Conservation (phyloP, 495 filamentous ascomycete species). For the Corynascus novoguineensis region DNA sequence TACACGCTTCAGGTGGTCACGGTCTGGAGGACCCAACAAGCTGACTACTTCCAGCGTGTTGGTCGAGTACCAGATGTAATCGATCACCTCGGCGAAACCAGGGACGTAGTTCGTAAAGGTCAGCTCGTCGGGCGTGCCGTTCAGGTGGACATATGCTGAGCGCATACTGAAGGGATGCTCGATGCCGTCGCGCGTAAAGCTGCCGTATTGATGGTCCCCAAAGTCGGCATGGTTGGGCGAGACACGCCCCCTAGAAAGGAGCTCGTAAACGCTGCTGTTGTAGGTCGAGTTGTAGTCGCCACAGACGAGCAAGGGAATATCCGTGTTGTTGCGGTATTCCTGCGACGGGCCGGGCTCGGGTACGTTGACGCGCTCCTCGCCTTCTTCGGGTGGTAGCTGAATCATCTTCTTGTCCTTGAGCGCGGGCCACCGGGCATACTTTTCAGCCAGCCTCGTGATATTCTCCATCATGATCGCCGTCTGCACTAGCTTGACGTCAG, state of each 20-base stretch:
- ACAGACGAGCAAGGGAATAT: slow-evolving; percentile 87
- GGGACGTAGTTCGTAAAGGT: slow-evolving; percentile 82
- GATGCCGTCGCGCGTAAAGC: slow-evolving; percentile 86
- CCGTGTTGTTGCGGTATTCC: slow-evolving; percentile 74
- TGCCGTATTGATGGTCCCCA: slow-evolving; percentile 67
- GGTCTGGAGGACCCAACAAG: slow-evolving; percentile 85
- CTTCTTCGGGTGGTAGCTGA: slow-evolving; percentile 52
- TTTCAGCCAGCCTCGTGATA: slow-evolving; percentile 73
- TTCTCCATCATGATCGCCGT: slow-evolving; percentile 91
- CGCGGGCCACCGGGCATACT: slow-evolving; percentile 68
- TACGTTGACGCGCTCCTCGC: slow-evolving; percentile 29
- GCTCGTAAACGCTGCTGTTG: slow-evolving; percentile 80
- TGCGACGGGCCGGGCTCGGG: slow-evolving; percentile 50
- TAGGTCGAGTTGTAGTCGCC: slow-evolving; percentile 91
- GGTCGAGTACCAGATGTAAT: slow-evolving; percentile 96
- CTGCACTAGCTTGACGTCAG: slow-evolving; percentile 92
- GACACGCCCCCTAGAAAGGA: slow-evolving; percentile 70
- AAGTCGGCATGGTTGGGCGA: slow-evolving; percentile 71
- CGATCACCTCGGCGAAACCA: slow-evolving; percentile 80
- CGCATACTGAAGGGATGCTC: slow-evolving; percentile 89
- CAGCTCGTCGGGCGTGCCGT: slow-evolving; percentile 65
- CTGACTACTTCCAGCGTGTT: slow-evolving; percentile 83
- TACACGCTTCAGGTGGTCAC: slow-evolving; percentile 79
- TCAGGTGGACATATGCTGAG: slow-evolving; percentile 70
- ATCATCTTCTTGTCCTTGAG: slow-evolving; percentile 74